These are phyloP conservation scores for Actinidia arguta DNA, from an alignment of 179 eudicot species.

Conservation along the genomic window DNA sequence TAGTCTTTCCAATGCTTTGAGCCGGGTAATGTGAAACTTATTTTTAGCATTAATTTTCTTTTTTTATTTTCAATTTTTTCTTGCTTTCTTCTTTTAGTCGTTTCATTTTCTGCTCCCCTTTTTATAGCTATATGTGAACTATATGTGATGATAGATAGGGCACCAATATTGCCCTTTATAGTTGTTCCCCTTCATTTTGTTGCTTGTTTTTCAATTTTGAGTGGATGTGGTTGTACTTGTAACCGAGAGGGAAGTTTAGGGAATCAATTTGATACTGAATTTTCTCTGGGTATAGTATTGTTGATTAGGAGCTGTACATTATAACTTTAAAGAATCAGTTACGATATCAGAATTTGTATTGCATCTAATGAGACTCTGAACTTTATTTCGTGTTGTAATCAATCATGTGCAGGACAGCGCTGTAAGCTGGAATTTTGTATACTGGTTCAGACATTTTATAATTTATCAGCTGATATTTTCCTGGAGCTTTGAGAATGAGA, in stretches of 20 bases:
- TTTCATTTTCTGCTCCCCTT: neutral
- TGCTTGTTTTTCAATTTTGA: neutral
- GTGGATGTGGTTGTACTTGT: constrained; percentile 4
- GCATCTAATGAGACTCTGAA: neutral
- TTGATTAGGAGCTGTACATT: neutral
- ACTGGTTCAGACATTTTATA: too few species aligned
- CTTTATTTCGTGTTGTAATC: neutral
- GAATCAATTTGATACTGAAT: neutral
- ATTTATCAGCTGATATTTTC: too few species aligned
- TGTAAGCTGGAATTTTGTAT: neutral
- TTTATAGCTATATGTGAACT: constrained; percentile 16
- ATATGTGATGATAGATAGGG: constrained; percentile 21
- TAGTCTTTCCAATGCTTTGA: constrained; percentile 23
- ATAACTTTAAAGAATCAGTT: neutral
- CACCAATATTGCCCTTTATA: constrained; percentile 24
- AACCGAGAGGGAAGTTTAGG: neutral
- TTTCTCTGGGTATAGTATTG: neutral
- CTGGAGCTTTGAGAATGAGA: too few species aligned
- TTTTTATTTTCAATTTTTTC: neutral
- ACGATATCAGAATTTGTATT: too few species aligned
- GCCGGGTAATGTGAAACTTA: constrained; percentile 21
- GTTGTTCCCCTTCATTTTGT: neutral
- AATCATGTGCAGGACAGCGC: neutral
- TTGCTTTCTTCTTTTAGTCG: neutral
- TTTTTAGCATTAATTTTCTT: constrained; percentile 7